These are phyloP conservation scores for Coemansia sp. DNA, from an alignment of 192 early-diverging fungal genomes.

Conservation along the genomic window DNA sequence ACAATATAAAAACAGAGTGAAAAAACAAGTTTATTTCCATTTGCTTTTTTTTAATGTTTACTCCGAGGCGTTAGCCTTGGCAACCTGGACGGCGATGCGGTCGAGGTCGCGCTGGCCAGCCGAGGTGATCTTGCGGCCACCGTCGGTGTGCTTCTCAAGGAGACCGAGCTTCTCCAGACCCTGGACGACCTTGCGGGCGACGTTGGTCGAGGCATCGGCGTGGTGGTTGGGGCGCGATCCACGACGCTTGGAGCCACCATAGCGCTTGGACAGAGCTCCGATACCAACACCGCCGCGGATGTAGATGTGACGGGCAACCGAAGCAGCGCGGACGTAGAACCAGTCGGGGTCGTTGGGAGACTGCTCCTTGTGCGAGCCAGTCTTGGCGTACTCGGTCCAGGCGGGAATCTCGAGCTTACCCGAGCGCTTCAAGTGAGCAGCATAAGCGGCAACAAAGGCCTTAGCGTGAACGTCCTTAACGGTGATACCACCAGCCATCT, in stretches of 20 bases:
- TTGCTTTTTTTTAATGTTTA: constrained; percentile 12
- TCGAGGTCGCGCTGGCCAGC: constrained; percentile 99
- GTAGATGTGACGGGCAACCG: constrained; percentile 98
- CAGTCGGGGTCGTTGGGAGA: constrained; percentile 98
- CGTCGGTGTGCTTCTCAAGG: constrained; percentile 86
- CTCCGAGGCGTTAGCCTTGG: constrained; percentile 42
- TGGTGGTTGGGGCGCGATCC: constrained; percentile 93
- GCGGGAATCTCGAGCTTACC: constrained; percentile 98
- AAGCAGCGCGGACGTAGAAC: constrained; percentile 97
- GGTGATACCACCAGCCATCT: constrained; percentile 75
- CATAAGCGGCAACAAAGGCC: constrained; percentile 96
- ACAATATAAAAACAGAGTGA: background rate
- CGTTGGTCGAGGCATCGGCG: constrained; percentile 83
- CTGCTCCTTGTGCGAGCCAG: constrained; percentile 95
- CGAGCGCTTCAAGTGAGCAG: constrained; percentile 98
- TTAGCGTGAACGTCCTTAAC: constrained; percentile 98
- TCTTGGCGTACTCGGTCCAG: constrained; percentile 99
- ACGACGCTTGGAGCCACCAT: constrained; percentile 91
- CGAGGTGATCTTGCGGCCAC: constrained; percentile 93
- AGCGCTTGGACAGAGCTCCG: constrained; percentile 91
- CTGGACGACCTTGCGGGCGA: constrained; percentile 96
- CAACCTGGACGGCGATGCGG: constrained; percentile 83
- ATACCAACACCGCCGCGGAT: constrained; percentile 87
- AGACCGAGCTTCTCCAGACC: constrained; percentile 98
- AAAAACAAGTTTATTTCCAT: constrained; percentile 3